Conservation (phyloP, 164 flowering plant genomes). For the Pachysandra terminalis region DNA sequence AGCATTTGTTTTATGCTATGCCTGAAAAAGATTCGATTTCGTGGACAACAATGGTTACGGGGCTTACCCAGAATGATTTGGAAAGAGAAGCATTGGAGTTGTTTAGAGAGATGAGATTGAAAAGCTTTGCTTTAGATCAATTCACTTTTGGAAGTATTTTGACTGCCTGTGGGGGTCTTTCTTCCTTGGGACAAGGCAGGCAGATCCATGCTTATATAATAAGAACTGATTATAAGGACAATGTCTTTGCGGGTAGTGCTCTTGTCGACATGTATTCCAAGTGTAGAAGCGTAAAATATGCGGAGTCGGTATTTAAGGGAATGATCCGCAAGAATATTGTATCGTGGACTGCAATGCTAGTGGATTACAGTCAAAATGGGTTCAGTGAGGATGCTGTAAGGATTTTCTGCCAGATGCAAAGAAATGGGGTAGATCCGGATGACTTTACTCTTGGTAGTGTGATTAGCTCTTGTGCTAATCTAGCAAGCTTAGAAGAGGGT, state of each 20-base stretch:
- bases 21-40: slow-evolving; percentile 57
- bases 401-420: slow-evolving; percentile 62
- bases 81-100: slow-evolving; percentile 46
- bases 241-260: slow-evolving; percentile 78
- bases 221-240: slow-evolving; percentile 43
- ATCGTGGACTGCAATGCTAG: slow-evolving; percentile 88
- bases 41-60: slow-evolving; percentile 86
- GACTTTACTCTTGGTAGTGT: slow-evolving; percentile 77
- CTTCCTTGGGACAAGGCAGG: slow-evolving; percentile 56
- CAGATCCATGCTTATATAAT: slow-evolving; percentile 62
- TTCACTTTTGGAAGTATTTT: slow-evolving; percentile 74
- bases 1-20: slow-evolving; percentile 41
- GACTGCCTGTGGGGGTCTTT: slow-evolving; percentile 73
- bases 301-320: slow-evolving; percentile 57
- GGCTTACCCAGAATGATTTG: slow-evolving; percentile 61
- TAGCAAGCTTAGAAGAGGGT: slow-evolving; percentile 85
- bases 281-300: slow-evolving; percentile 47
- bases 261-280: slow-evolving; percentile 88
- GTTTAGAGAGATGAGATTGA: slow-evolving; percentile 57
- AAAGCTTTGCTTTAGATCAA: slow-evolving; percentile 58
- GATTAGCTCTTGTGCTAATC: slow-evolving; percentile 82
- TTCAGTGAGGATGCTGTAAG: slow-evolving; percentile 66
- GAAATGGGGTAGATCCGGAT: slow-evolving; percentile 62
- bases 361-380: slow-evolving; percentile 84
- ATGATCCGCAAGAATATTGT: slow-evolving; percentile 64